phyloP scores from a whole-genome alignment of 345 rosid species.

The Eutrema yunnanense region DNA sequence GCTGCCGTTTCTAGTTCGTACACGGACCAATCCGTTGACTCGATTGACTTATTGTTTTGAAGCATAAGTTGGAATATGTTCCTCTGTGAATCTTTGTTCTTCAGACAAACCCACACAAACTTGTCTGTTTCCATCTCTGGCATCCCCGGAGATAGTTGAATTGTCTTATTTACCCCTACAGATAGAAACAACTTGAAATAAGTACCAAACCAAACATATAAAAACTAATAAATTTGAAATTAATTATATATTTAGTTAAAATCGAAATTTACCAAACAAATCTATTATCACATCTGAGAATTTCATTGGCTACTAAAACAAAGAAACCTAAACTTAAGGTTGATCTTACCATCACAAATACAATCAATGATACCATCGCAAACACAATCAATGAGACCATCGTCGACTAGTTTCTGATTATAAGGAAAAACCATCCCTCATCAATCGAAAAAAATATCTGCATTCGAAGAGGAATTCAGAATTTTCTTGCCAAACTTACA shows the following conservation, averaged over 20 bases:
- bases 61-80: slow-evolving; percentile 17
- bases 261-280: no score
- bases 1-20: slow-evolving; percentile 36
- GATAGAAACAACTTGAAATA: background rate
- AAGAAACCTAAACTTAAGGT: background rate
- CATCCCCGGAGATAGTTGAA: slow-evolving; percentile 18
- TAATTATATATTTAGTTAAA: no score
- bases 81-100: slow-evolving; percentile 23
- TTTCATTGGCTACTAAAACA: background rate
- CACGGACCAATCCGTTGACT: slow-evolving; percentile 34
- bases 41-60: background rate
- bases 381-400: slow-evolving; percentile 35
- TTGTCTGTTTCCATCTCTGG: slow-evolving; percentile 28
- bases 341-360: slow-evolving; percentile 25
- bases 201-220: background rate
- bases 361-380: no score
- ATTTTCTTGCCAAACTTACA: no score
- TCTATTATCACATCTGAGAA: no score
- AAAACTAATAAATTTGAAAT: background rate
- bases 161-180: slow-evolving; percentile 8
- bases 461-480: no score
- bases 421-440: no score
- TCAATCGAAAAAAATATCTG: no score
- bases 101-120: slow-evolving; percentile 35
- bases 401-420: slow-evolving; percentile 28